A percentile compares a stretch with the other conserved stretches of the same genome.
These are phyloP conservation scores for Circinella minor DNA, from an alignment of 371 early-diverging fungal genomes.

Conservation along the genomic window DNA sequence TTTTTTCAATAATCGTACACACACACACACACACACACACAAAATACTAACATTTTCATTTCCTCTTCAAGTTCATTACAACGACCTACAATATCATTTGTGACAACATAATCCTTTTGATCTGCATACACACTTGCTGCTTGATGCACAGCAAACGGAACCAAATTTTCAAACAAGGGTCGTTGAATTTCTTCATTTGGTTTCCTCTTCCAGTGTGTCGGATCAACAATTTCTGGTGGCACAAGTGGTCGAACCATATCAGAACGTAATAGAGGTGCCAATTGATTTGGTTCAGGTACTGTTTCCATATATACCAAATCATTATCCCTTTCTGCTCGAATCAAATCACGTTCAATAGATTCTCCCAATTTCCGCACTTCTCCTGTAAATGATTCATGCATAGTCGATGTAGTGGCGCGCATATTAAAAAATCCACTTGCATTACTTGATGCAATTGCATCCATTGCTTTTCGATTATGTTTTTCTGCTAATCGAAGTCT, in stretches of 20 bases:
- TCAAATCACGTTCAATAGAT: conserved; percentile 60
- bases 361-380: conserved; percentile 46
- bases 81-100: conserved; percentile 62
- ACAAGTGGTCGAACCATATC: conserved; percentile 73
- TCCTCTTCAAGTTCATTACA: conserved; percentile 67
- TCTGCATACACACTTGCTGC: conserved; percentile 82
- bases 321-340: conserved; percentile 86
- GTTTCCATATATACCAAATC: conserved; percentile 85
- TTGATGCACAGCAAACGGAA: conserved; percentile 91
- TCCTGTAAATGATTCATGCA: conserved; percentile 20
- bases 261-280: conserved; percentile 69
- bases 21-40: too few relatives aligned
- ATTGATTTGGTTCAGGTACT: conserved; percentile 65
- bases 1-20: too few relatives aligned
- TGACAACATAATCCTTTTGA: conserved; percentile 73
- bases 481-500: conserved; percentile 67
- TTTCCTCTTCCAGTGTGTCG: conserved; percentile 29
- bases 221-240: conserved; percentile 38
- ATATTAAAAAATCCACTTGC: conserved; percentile 1
- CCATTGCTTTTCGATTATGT: conserved; percentile 26
- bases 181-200: conserved; percentile 58
- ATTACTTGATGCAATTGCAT: conserved; percentile 19
- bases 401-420: not conserved
- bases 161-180: conserved; percentile 82
- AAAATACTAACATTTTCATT: conserved; percentile 53